These are phyloP conservation scores for Aspergillus ellipticus DNA, from an alignment of 495 filamentous ascomycete species.

Conservation along the genomic window DNA sequence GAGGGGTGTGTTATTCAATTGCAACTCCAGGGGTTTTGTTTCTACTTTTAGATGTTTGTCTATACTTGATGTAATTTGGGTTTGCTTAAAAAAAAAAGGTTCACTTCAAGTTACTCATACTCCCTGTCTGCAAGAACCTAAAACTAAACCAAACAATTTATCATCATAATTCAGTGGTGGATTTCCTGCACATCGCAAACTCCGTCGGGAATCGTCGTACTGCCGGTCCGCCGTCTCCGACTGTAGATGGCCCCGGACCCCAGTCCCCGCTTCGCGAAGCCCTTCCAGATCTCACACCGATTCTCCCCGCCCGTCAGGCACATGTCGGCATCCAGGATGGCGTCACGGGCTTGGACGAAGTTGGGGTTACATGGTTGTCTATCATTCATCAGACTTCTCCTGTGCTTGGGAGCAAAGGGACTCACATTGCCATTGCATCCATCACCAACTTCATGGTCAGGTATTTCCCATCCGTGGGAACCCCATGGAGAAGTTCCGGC, in stretches of 20 bases:
- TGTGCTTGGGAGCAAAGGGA: background rate
- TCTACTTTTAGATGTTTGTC: too few species aligned
- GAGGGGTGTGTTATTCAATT: too few species aligned
- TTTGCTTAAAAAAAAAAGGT: too few species aligned
- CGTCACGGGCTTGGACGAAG: constrained; percentile 47
- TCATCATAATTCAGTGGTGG: too few species aligned
- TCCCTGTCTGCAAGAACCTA: too few species aligned
- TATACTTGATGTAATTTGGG: too few species aligned
- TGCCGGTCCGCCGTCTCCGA: background rate
- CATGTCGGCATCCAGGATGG: constrained; percentile 50
- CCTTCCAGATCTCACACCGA: constrained; percentile 49
- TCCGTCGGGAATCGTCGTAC: background rate
- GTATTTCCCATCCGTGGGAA: constrained; percentile 42
- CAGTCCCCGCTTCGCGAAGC: constrained; percentile 50
- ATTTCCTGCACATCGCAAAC: too few species aligned
- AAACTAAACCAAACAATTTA: too few species aligned
- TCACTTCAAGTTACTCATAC: too few species aligned
- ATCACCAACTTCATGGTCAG: constrained; percentile 49
- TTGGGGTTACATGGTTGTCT: constrained; percentile 50
- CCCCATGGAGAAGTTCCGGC: background rate
- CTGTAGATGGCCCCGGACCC: constrained; percentile 17
- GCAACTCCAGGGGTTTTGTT: too few species aligned
- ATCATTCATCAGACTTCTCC: background rate
- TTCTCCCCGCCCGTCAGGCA: constrained; percentile 49
- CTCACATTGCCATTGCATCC: constrained; percentile 47